Conservation (phyloP, 164 flowering plant species). For the Chloranthus sessilifolius region DNA sequence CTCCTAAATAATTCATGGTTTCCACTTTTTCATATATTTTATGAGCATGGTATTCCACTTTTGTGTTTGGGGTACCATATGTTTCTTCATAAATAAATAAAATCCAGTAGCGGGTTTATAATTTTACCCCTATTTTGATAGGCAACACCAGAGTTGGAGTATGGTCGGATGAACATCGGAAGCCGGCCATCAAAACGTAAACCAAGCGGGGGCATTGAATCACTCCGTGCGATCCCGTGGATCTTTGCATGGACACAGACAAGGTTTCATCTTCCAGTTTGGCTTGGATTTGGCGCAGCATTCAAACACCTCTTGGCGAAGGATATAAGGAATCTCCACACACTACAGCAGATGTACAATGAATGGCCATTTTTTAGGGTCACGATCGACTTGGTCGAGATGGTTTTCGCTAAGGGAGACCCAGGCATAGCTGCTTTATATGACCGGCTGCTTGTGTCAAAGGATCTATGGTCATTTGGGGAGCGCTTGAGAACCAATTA, state of each 20-base stretch:
- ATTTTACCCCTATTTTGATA: no score
- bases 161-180: conserved; percentile 97
- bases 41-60: no score
- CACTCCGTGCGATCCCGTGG: conserved; percentile 97
- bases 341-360: conserved; percentile 90
- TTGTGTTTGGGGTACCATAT: no score
- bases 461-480: conserved; percentile 78
- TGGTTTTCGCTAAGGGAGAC: conserved; percentile 98
- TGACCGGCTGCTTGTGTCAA: conserved; percentile 83
- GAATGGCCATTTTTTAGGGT: conserved; percentile 95
- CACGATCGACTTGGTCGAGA: conserved; percentile 85
- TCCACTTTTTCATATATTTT: no score
- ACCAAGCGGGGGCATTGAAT: conserved; percentile 96
- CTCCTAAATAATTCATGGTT: no score
- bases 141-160: conserved; percentile 96
- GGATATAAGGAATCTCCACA: conserved; percentile 60
- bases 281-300: conserved; percentile 95
- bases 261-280: conserved; percentile 93
- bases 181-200: conserved; percentile 94
- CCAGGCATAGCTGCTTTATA: conserved; percentile 86
- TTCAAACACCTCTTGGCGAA: conserved; percentile 63
- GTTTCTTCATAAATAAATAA: no score
- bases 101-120: no score
- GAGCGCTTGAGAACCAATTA: conserved; percentile 54
- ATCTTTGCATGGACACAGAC: conserved; percentile 98